Base-by-base conservation (phyloP, 176 grass and related monocot genomes). In the Pontederia crassipes region DNA sequence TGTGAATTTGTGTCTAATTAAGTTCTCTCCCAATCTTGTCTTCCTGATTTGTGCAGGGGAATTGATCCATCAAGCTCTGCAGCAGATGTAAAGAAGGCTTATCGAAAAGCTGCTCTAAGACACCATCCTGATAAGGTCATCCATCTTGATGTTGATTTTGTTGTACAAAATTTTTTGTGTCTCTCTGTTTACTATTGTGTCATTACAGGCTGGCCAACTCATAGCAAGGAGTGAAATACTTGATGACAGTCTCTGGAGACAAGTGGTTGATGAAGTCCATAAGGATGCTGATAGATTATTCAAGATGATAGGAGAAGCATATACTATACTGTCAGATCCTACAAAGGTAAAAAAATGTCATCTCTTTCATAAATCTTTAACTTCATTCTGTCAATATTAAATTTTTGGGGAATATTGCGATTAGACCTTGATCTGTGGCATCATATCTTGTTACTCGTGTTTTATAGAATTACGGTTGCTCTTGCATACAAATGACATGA, bases 271-370 rank as follows among this genome's bases (percentile, higher is more conserved):
- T 4, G 62, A 70, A 63, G 77, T 96, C 55, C 78, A 66, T 54
- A 87, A 67, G 49, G 87, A 90, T 62, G 87, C 92, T 52, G 76
- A 85, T 82, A 83, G 88, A 58, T 82, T 96, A 69, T 96, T 90
- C 66, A 82, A 96, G 83, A 55, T 96, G 49, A 96, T 96, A 62
- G 92, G 83, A 27, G 83, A 96, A 54, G 83, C 92, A 45, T 96
- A 96, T 70, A 68, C 83, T 67, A 72, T 96, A 66, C 92, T 96
- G 78, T 90, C 76, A 46, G 81, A 88, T 54, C 49, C 75, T 46
- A 75, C 69, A 65, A 82, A 73, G 86, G 91, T 96, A 87, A 17
- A 49, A 8, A 64, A 8, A 16, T 26, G 13, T n/a, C 17, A 26
- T 3, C 40, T 63, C 16, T 17, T 49, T 0, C 15, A 64, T 14